A percentile compares a stretch with the other conserved stretches of the same genome.
These are phyloP conservation scores for Hypocrella siamensis DNA, from an alignment of 2,329 filamentous ascomycete genomes.

Conservation along the genomic window DNA sequence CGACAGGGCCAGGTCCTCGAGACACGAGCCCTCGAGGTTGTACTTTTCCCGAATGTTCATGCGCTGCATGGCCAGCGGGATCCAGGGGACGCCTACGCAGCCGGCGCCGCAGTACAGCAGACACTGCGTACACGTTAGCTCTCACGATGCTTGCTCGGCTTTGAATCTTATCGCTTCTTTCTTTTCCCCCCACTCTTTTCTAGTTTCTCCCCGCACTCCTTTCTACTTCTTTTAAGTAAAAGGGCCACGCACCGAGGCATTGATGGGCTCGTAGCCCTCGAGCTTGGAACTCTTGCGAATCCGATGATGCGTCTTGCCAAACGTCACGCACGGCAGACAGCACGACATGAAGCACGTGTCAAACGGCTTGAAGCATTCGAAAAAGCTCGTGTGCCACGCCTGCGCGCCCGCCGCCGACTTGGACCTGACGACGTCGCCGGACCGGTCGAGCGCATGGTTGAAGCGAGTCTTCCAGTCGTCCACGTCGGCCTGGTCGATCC, in stretches of 20 bases:
- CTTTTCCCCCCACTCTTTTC: no score
- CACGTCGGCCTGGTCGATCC: conserved; percentile 25
- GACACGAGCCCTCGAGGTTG: conserved; percentile 26
- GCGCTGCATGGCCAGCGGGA: conserved; percentile 28
- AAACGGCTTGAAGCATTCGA: conserved; percentile 27
- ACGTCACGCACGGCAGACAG: conserved; percentile 30
- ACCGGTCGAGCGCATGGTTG: conserved; percentile 25
- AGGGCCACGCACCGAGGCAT: conserved; percentile 28
- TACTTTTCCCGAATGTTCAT: conserved; percentile 27
- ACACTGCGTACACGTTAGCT: conserved; percentile 17
- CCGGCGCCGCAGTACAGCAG: conserved; percentile 24
- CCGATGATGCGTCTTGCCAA: conserved; percentile 31
- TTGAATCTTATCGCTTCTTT: no score
- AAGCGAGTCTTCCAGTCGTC: conserved; percentile 26
- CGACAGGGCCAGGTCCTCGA: conserved; percentile 23
- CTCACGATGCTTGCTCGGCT: no score
- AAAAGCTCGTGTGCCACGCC: conserved; percentile 24
- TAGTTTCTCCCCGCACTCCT: no score
- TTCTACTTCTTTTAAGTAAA: no score
- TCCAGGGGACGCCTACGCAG: conserved; percentile 24
- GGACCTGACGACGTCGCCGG: conserved; percentile 25
- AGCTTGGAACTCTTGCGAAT: conserved; percentile 23
- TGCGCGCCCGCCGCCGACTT: conserved; percentile 20
- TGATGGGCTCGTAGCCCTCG: conserved; percentile 27
- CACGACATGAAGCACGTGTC: conserved; percentile 28